Percentiles rank a stretch among this genome's conserved stretches.
phyloP scores from a whole-genome alignment of 176 grass and related monocot genomes.

The Cenchrus americanus region DNA sequence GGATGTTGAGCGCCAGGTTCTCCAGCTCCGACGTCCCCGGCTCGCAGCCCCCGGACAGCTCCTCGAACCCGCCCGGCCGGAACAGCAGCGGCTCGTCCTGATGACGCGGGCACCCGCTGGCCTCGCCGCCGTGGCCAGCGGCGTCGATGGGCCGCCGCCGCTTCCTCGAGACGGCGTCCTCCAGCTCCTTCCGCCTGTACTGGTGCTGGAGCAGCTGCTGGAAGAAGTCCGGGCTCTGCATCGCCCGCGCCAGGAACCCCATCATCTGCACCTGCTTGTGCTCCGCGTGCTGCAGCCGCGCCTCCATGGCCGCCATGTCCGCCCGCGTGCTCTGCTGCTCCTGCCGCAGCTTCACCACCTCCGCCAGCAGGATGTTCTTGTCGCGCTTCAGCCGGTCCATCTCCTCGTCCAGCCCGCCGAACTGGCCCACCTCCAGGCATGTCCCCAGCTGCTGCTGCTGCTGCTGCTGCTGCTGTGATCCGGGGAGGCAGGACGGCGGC shows the following conservation, averaged over 20 bases:
- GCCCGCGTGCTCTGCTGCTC: slow-evolving; percentile 60
- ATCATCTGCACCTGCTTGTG: slow-evolving; percentile 72
- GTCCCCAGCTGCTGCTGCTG: slow-evolving; percentile 9
- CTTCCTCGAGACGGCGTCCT: slow-evolving; percentile 58
- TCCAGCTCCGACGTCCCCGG: slow-evolving; percentile 43
- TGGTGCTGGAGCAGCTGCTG: slow-evolving; percentile 65
- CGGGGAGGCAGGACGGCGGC: slow-evolving; percentile 22
- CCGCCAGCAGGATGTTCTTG: slow-evolving; percentile 66
- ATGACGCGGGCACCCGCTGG: no score
- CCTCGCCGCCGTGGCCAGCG: neutral
- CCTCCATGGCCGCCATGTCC: slow-evolving; percentile 66
- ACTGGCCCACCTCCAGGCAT: slow-evolving; percentile 66
- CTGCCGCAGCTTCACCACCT: slow-evolving; percentile 80
- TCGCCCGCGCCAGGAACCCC: slow-evolving; percentile 75
- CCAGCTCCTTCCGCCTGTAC: slow-evolving; percentile 56
- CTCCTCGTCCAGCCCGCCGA: slow-evolving; percentile 54
- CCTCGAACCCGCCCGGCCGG: slow-evolving; percentile 11
- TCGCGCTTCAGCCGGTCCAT: slow-evolving; percentile 61
- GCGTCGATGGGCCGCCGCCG: slow-evolving; percentile 60
- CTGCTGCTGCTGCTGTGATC: slow-evolving; percentile 41
- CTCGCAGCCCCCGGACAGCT: slow-evolving; percentile 19
- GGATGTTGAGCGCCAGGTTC: slow-evolving; percentile 56
- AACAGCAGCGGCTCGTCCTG: neutral
- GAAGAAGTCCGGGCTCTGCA: slow-evolving; percentile 75
- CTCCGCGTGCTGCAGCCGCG: slow-evolving; percentile 54